Conservation (phyloP, 108 stramenopile genomes). For the Aureococcus anophagefferens region DNA sequence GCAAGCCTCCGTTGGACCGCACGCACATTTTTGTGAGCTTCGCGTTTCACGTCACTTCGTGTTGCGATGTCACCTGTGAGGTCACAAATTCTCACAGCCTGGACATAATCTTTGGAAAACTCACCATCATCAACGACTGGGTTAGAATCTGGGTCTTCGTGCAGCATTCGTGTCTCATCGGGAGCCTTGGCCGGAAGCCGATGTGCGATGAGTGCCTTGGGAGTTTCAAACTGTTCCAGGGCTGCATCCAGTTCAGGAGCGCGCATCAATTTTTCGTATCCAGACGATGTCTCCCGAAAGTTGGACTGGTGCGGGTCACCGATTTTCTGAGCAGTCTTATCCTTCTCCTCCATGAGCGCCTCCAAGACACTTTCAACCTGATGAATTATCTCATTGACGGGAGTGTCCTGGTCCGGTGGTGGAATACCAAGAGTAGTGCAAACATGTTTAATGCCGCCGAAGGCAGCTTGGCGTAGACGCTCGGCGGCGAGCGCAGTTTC, state of each 20-base stretch:
- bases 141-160: no score
- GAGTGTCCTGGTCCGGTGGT: slow-evolving; percentile 14
- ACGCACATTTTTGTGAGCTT: no score
- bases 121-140: no score
- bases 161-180: no score
- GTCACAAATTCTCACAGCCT: no score
- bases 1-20: no score
- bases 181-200: neutral
- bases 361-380: slow-evolving; percentile 26
- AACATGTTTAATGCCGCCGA: slow-evolving; percentile 16
- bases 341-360: slow-evolving; percentile 22
- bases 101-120: no score
- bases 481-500: slow-evolving; percentile 3
- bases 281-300: neutral
- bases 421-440: slow-evolving; percentile 14
- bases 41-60: no score
- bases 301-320: neutral
- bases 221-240: slow-evolving; percentile 2
- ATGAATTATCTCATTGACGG: slow-evolving; percentile 10
- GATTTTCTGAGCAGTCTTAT: slow-evolving; percentile 15
- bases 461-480: neutral
- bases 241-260: slow-evolving; percentile 15
- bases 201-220: neutral
- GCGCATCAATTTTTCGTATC: neutral
- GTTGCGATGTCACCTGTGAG: no score